These are phyloP conservation scores for Phylloporus rhodoxanthus DNA, from an alignment of 768 basidiomycete genomes.

Conservation along the genomic window DNA sequence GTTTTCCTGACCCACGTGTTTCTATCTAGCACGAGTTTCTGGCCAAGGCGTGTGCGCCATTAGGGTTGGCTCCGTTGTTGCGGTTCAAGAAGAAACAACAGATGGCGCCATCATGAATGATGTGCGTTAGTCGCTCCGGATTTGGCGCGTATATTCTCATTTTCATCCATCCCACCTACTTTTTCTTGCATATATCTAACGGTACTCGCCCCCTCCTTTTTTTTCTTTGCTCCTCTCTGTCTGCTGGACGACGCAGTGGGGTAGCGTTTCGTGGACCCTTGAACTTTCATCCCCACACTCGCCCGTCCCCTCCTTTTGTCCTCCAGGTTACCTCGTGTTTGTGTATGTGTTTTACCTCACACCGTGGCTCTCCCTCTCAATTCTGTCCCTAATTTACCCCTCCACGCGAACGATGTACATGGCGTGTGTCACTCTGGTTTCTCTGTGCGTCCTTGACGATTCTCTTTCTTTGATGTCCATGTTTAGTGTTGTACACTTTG, in stretches of 20 bases:
- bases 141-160: background rate
- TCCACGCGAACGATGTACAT: background rate
- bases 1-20: background rate
- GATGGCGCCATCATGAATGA: slow-evolving; percentile 30
- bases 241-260: slow-evolving; percentile 2
- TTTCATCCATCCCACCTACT: background rate
- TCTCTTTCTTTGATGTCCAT: background rate
- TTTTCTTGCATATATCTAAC: slow-evolving; percentile 20
- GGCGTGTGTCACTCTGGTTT: background rate
- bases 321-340: background rate
- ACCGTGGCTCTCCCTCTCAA: background rate
- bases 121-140: background rate
- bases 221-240: background rate
- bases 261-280: background rate
- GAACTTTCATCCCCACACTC: background rate
- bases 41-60: slow-evolving; percentile 77
- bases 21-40: slow-evolving; percentile 85
- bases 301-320: background rate
- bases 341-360: background rate
- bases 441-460: background rate
- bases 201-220: background rate
- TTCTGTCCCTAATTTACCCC: background rate
- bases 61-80: slow-evolving; percentile 80
- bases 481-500: background rate
- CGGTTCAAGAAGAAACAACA: slow-evolving; percentile 70